Conservation (phyloP, 2,329 filamentous ascomycete genomes). For the Talaromyces sp. region DNA sequence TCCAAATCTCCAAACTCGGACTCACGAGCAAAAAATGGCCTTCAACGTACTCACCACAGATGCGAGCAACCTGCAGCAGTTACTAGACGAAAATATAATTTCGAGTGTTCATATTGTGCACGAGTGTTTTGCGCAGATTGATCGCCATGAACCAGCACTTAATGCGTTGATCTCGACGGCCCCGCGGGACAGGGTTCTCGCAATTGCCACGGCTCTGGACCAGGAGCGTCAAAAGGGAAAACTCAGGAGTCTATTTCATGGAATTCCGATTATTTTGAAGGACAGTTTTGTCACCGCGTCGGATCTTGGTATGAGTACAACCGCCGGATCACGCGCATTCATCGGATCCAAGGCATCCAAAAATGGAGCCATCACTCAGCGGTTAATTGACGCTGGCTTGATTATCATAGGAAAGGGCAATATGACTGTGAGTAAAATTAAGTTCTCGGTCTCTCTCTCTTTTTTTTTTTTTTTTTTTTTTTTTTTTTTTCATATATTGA, state of each 20-base stretch:
- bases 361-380: slow-evolving; percentile 6
- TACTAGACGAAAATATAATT: not conserved
- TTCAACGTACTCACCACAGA: slow-evolving; percentile 1
- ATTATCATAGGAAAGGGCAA: slow-evolving; percentile 24
- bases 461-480: too few relatives aligned
- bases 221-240: not conserved
- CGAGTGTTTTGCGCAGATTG: slow-evolving; percentile 6
- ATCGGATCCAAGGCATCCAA: slow-evolving; percentile 1
- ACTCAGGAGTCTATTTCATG: not conserved
- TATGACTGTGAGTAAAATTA: slow-evolving; percentile 17
- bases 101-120: slow-evolving; percentile 7
- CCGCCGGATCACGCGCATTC: slow-evolving; percentile 14
- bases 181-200: not conserved
- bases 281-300: slow-evolving; percentile 15
- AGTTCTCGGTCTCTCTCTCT: too few relatives aligned
- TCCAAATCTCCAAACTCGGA: too few relatives aligned
- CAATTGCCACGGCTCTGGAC: not conserved
- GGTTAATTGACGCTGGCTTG: slow-evolving; percentile 16
- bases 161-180: slow-evolving; percentile 10
- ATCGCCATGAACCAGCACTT: slow-evolving; percentile 8
- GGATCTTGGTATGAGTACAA: slow-evolving; percentile 16
- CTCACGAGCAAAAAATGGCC: not conserved
- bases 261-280: slow-evolving; percentile 13
- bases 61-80: not conserved
- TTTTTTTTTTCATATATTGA: too few relatives aligned